Conservation (phyloP, 495 filamentous ascomycete species). For the Aspergillus funiculosus region DNA sequence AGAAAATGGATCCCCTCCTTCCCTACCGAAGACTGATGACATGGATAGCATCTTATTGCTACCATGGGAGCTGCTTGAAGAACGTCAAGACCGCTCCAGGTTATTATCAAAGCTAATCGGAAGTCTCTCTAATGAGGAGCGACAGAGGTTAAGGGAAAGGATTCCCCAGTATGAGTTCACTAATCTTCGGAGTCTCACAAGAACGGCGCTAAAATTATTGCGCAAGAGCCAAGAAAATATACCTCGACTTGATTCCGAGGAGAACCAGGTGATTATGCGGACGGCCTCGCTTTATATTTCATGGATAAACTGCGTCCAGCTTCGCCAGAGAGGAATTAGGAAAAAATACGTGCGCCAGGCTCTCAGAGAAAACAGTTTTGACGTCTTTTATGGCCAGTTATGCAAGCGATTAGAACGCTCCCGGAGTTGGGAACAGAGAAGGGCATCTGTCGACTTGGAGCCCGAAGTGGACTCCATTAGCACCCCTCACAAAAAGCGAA, state of each 20-base stretch:
- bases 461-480: background rate
- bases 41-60: conserved; percentile 21
- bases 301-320: conserved; percentile 31
- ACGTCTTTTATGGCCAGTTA: conserved; percentile 24
- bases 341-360: conserved; percentile 15
- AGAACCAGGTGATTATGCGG: conserved; percentile 25
- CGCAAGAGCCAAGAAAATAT: conserved; percentile 6
- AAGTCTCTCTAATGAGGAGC: conserved; percentile 15
- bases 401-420: conserved; percentile 18
- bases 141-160: conserved; percentile 6
- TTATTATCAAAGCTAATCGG: conserved; percentile 26
- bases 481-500: conserved; percentile 40
- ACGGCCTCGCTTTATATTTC: conserved; percentile 34
- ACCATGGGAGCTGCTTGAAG: conserved; percentile 21
- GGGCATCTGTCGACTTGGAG: background rate
- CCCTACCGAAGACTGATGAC: conserved; percentile 24
- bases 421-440: conserved; percentile 4
- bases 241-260: conserved; percentile 6
- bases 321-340: conserved; percentile 18
- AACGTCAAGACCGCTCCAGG: conserved; percentile 29
- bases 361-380: conserved; percentile 12
- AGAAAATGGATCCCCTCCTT: background rate
- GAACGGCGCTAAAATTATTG: conserved; percentile 14
- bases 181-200: conserved; percentile 3
- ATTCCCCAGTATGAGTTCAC: conserved; percentile 11